Evolutionary conservation across 164 flowering plant genomes (phyloP).

Genomic region (Tinospora cordifolia): DNA sequence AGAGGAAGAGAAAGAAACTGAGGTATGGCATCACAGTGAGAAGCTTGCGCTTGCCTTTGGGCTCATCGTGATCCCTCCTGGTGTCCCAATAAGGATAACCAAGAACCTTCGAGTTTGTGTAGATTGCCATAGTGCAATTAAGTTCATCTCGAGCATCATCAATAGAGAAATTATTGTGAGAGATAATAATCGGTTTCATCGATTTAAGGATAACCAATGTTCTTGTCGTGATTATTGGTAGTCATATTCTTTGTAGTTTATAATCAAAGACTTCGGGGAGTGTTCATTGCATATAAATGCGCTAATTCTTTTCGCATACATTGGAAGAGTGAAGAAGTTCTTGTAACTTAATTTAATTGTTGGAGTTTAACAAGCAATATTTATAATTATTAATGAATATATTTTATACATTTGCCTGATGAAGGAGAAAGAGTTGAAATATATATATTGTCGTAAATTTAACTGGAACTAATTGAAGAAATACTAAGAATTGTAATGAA

Average conservation of each 20-base stretch:
- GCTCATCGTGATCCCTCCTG: slow-evolving; percentile 48
- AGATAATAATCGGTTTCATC: slow-evolving; percentile 67
- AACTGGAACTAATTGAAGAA: no score
- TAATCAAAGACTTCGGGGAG: neutral
- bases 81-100: slow-evolving; percentile 65
- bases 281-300: neutral
- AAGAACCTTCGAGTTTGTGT: slow-evolving; percentile 77
- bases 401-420: no score
- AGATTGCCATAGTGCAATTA: slow-evolving; percentile 70
- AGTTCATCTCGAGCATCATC: slow-evolving; percentile 53
- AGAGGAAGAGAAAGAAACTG: slow-evolving; percentile 70
- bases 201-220: slow-evolving; percentile 46
- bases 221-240: slow-evolving; percentile 81
- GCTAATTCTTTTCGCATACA: no score
- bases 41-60: slow-evolving; percentile 79
- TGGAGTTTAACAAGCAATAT: no score
- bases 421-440: no score
- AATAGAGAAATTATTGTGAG: slow-evolving; percentile 66
- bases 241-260: slow-evolving; percentile 11
- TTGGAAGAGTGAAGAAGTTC: no score
- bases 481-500: no score
- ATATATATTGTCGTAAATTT: no score
- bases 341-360: no score
- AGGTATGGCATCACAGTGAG: slow-evolving; percentile 72
- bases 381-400: no score